Conservation (phyloP, 2,329 filamentous ascomycete species). For the Ophiognomonia clavigignenti-juglandacearum region DNA sequence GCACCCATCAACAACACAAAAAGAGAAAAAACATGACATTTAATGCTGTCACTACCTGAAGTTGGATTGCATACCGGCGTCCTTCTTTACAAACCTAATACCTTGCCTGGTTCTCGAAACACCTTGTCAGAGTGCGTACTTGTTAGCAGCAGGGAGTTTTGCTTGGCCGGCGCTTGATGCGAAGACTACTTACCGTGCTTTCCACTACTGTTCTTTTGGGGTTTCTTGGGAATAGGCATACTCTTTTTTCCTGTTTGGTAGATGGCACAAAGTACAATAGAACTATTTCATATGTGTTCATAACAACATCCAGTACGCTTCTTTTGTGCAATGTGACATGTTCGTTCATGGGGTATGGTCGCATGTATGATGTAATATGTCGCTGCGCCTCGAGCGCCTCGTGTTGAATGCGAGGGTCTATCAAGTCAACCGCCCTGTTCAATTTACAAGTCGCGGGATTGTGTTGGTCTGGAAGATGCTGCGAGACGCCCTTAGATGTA, state of each 20-base stretch:
- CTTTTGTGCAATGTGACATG: background rate
- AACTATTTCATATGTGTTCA: background rate
- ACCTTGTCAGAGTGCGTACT: no score
- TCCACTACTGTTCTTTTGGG: no score
- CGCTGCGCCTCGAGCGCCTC: no score
- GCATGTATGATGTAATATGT: no score
- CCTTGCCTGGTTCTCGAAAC: no score
- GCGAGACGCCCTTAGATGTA: no score
- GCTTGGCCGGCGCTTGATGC: slow-evolving; percentile 3
- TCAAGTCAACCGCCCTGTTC: no score
- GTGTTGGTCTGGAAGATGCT: no score
- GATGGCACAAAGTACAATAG: background rate
- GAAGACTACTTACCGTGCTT: slow-evolving; percentile 1
- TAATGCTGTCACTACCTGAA: background rate
- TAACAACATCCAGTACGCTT: background rate
- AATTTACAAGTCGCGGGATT: no score
- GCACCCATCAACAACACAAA: background rate
- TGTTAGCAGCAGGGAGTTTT: background rate
- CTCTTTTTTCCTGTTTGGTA: background rate
- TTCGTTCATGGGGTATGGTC: background rate
- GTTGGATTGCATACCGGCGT: background rate
- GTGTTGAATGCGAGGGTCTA: no score
- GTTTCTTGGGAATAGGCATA: background rate
- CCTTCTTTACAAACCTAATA: no score
- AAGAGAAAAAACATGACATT: background rate